phyloP scores from a whole-genome alignment of 2,329 filamentous ascomycete genomes.

The Nannizzia gypsea region DNA sequence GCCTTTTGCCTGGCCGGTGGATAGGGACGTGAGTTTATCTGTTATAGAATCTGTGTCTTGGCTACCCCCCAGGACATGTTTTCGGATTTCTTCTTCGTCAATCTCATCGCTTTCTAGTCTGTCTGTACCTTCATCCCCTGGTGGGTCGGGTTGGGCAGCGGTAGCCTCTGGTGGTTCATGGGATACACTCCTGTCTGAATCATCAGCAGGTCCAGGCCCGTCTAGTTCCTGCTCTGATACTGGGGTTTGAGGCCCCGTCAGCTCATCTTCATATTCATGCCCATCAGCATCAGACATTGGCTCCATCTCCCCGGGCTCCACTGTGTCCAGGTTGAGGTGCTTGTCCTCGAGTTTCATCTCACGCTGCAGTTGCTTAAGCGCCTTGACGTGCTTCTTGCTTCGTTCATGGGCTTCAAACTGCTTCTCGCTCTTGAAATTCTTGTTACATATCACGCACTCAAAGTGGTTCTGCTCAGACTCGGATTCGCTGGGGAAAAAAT shows the following conservation, averaged over 20 bases:
- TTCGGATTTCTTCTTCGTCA: slow-evolving; percentile 16
- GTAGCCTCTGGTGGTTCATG: not conserved
- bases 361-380: slow-evolving; percentile 63
- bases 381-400: slow-evolving; percentile 92
- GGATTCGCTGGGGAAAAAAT: slow-evolving; percentile 29
- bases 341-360: slow-evolving; percentile 75
- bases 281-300: not conserved
- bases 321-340: slow-evolving; percentile 26
- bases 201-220: not conserved
- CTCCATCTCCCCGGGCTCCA: slow-evolving; percentile 2
- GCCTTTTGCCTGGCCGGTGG: not conserved
- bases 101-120: not conserved
- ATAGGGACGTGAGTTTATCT: slow-evolving; percentile 17
- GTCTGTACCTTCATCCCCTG: not conserved
- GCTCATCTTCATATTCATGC: not conserved
- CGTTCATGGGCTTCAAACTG: slow-evolving; percentile 86
- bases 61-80: slow-evolving; percentile 1
- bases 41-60: slow-evolving; percentile 27
- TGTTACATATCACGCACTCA: slow-evolving; percentile 53
- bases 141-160: not conserved
- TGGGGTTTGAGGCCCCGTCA: not conserved
- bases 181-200: not conserved
- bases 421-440: slow-evolving; percentile 75
- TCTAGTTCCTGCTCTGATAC: not conserved
- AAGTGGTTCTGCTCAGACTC: slow-evolving; percentile 44